A percentile compares a stretch with the other conserved stretches of the same genome.
phyloP scores from a whole-genome alignment of 106 monocot genomes.

The Narthecium ossifragum region DNA sequence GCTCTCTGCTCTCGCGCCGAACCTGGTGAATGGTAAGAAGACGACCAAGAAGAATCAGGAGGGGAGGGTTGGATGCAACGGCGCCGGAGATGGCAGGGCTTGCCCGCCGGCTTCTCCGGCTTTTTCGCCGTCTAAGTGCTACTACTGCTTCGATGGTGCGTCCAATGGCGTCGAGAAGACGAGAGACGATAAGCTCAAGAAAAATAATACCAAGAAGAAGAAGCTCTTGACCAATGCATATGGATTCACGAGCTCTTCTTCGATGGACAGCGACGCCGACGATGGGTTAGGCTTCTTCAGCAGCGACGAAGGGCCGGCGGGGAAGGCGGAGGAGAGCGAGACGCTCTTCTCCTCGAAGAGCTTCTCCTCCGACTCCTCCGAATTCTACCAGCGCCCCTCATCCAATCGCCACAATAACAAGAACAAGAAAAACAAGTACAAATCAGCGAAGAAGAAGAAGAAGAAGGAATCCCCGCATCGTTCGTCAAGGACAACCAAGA shows the following conservation, averaged over 20 bases:
- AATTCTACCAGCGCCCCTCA: constrained; percentile 40
- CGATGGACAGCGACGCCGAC: constrained; percentile 21
- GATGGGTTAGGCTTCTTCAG: constrained; percentile 31
- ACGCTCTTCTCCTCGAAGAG: constrained; percentile 58
- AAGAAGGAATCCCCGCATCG: not conserved
- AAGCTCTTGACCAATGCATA: constrained; percentile 29
- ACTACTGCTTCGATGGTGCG: constrained; percentile 4
- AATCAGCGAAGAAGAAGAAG: not conserved
- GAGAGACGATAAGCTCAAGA: constrained; percentile 11
- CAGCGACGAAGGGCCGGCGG: constrained; percentile 11
- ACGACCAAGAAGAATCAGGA: constrained; percentile 10
- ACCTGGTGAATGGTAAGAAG: not conserved
- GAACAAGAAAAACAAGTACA: constrained; percentile 1
- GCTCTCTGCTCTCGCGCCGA: not conserved
- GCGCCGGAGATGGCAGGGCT: constrained; percentile 7
- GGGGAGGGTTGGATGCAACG: not conserved
- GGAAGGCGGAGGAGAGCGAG: constrained; percentile 25
- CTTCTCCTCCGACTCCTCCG: constrained; percentile 75
- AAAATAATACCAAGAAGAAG: constrained; percentile 8
- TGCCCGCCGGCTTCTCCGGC: constrained; percentile 24
- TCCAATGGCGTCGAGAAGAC: constrained; percentile 7
- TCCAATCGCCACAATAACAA: constrained; percentile 5
- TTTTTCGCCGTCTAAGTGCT: constrained; percentile 10
- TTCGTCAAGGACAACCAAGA: not conserved
- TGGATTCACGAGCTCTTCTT: constrained; percentile 42